phyloP scores from a whole-genome alignment of 768 basidiomycete genomes.

The Boletus rubropictus region DNA sequence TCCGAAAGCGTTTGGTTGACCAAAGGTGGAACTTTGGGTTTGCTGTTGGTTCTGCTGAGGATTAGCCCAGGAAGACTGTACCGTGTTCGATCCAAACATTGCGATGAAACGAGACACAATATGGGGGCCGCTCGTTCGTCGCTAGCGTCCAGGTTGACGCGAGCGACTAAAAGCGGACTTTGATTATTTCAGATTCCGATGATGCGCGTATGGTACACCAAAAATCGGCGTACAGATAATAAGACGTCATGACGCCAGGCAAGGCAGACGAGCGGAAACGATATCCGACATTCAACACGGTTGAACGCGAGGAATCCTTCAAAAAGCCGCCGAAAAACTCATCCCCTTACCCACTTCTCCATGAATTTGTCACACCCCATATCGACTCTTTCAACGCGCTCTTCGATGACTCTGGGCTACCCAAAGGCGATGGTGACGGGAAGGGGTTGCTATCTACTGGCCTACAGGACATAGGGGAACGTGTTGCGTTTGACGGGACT shows the following conservation, averaged over 20 bases:
- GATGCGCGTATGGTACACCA: constrained; percentile 13
- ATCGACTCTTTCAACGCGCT: constrained; percentile 95
- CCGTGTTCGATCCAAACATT: constrained; percentile 56
- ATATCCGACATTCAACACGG: constrained; percentile 70
- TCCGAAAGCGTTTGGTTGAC: constrained; percentile 65
- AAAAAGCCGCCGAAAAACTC: constrained; percentile 64
- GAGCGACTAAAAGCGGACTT: constrained; percentile 19
- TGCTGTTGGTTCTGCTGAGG: constrained; percentile 60
- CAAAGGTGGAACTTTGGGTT: constrained; percentile 55
- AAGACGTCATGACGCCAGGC: constrained; percentile 44
- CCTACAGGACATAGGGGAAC: constrained; percentile 79
- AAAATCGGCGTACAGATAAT: constrained; percentile 9
- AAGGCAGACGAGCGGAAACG: constrained; percentile 34
- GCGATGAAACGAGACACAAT: constrained; percentile 15
- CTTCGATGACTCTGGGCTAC: constrained; percentile 87
- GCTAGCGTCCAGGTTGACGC: constrained; percentile 11
- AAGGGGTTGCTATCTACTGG: constrained; percentile 74
- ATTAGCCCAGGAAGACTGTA: constrained; percentile 64
- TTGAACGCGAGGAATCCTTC: constrained; percentile 74
- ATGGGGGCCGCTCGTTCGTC: constrained; percentile 22
- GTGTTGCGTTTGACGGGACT: constrained; percentile 87
- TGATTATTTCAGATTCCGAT: constrained; percentile 15
- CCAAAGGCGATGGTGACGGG: constrained; percentile 68
- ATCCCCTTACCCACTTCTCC: constrained; percentile 72
- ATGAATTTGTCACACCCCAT: constrained; percentile 91